These are phyloP conservation scores for Tylopilus plumbeoviolaceoides DNA, from an alignment of 768 basidiomycete species.

Conservation along the genomic window DNA sequence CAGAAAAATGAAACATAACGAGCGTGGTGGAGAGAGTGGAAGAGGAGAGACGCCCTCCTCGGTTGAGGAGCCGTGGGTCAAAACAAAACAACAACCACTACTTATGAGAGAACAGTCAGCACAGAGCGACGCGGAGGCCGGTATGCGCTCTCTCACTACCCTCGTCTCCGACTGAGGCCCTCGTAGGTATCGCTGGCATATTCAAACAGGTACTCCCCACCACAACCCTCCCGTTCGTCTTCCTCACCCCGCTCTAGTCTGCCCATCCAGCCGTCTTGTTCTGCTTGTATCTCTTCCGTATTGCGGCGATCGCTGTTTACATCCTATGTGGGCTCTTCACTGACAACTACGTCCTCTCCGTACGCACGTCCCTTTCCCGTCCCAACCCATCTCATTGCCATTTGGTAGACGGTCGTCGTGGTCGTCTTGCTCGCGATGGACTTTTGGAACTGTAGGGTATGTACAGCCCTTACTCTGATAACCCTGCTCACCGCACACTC, in stretches of 20 bases:
- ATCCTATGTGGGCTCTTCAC: constrained; percentile 91
- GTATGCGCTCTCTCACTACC: constrained; percentile 31
- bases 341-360: constrained; percentile 88
- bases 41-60: constrained; percentile 4
- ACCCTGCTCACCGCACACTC: constrained; percentile 1
- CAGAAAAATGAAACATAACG: constrained; percentile 36
- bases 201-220: constrained; percentile 58
- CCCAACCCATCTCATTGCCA: not conserved
- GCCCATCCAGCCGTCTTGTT: constrained; percentile 81
- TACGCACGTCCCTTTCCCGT: constrained; percentile 35
- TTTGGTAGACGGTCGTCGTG: constrained; percentile 72
- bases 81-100: too few species aligned
- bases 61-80: constrained; percentile 8
- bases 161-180: constrained; percentile 3
- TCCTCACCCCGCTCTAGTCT: constrained; percentile 45
- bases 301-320: constrained; percentile 86
- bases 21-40: constrained; percentile 3
- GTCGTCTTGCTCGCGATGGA: constrained; percentile 95
- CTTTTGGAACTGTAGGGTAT: constrained; percentile 95
- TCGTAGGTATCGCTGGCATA: constrained; percentile 65
- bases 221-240: constrained; percentile 2
- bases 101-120: too few species aligned
- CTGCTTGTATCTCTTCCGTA: constrained; percentile 85
- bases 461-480: constrained; percentile 14
- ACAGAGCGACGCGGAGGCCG: constrained; percentile 74